phyloP scores from a whole-genome alignment of 257 asterid genomes.

The Capsicum chinense region DNA sequence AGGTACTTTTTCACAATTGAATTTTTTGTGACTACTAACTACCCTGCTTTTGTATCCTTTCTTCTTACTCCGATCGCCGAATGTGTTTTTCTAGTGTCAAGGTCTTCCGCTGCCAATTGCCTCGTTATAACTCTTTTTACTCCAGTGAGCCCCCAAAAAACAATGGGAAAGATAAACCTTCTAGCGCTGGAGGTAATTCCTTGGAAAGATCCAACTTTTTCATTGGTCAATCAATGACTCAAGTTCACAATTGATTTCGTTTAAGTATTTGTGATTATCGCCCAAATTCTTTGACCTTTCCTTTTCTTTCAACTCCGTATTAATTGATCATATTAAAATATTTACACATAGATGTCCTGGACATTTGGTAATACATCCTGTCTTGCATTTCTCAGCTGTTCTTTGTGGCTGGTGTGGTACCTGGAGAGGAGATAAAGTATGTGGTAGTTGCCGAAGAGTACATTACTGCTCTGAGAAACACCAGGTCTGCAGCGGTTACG shows the following conservation, averaged over 20 bases:
- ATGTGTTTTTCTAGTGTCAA: conserved; percentile 57
- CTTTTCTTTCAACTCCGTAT: not conserved
- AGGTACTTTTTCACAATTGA: conserved; percentile 49
- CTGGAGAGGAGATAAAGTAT: conserved; percentile 87
- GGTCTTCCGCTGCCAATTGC: conserved; percentile 86
- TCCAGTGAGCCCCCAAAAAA: conserved; percentile 69
- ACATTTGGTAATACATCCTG: not conserved
- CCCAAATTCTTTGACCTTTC: not conserved
- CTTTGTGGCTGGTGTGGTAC: conserved; percentile 94
- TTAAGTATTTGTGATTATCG: not conserved
- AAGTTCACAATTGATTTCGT: not conserved
- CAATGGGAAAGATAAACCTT: conserved; percentile 68
- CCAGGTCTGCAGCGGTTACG: conserved; percentile 57
- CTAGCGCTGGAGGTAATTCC: conserved; percentile 64
- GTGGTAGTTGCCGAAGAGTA: conserved; percentile 70
- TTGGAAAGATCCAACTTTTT: not conserved
- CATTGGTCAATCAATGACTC: conserved; percentile 20
- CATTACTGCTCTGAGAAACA: conserved; percentile 82
- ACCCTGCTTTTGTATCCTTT: not conserved
- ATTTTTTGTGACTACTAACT: not conserved
- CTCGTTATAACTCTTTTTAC: conserved; percentile 70
- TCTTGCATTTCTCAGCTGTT: conserved; percentile 48
- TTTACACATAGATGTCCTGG: conserved; percentile 23
- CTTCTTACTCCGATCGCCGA: conserved; percentile 35
- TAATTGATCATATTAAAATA: not conserved